A percentile compares a stretch with the other conserved stretches of the same genome.
These are phyloP conservation scores for Vanrija pseudolonga DNA, from an alignment of 1,284 basidiomycete genomes.

Conservation along the genomic window DNA sequence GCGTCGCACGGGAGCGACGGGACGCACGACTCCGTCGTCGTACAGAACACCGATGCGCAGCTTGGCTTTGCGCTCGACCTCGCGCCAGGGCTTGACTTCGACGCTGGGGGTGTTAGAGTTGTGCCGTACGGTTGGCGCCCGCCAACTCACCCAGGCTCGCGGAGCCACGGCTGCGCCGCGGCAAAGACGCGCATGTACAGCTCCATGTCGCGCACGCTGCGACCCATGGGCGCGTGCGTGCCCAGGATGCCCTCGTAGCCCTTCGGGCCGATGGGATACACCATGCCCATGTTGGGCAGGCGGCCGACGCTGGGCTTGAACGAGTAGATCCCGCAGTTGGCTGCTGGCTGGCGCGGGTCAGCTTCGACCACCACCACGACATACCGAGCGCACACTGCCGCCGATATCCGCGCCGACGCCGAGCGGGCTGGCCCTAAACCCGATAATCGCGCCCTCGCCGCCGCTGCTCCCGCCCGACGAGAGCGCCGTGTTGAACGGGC, in stretches of 20 bases:
- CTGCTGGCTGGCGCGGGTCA: slow-evolving; percentile 17
- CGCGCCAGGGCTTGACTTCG: neutral
- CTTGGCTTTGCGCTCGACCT: slow-evolving; percentile 11
- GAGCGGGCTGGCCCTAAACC: slow-evolving; percentile 29
- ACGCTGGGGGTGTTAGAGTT: neutral
- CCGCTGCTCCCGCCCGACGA: slow-evolving; percentile 48
- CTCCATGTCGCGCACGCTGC: slow-evolving; percentile 37
- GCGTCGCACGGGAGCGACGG: slow-evolving; percentile 43
- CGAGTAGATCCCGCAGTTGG: slow-evolving; percentile 39
- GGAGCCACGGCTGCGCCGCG: slow-evolving; percentile 34
- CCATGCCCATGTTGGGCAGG: slow-evolving; percentile 38
- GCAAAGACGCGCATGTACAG: slow-evolving; percentile 39
- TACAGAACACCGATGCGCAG: slow-evolving; percentile 46
- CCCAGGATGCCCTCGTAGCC: slow-evolving; percentile 36
- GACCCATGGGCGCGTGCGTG: slow-evolving; percentile 40
- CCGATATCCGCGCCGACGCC: slow-evolving; percentile 50
- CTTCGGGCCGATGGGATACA: slow-evolving; percentile 11
- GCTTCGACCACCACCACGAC: neutral
- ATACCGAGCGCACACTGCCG: slow-evolving; percentile 34
- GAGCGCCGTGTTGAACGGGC: slow-evolving; percentile 47
- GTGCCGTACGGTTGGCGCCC: slow-evolving; percentile 26
- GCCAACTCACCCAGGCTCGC: slow-evolving; percentile 31
- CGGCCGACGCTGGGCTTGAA: slow-evolving; percentile 41
- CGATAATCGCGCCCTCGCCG: slow-evolving; percentile 50
- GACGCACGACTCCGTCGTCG: slow-evolving; percentile 47